Conservation (phyloP, 306 rosid species). For the Cucumis hystrix region DNA sequence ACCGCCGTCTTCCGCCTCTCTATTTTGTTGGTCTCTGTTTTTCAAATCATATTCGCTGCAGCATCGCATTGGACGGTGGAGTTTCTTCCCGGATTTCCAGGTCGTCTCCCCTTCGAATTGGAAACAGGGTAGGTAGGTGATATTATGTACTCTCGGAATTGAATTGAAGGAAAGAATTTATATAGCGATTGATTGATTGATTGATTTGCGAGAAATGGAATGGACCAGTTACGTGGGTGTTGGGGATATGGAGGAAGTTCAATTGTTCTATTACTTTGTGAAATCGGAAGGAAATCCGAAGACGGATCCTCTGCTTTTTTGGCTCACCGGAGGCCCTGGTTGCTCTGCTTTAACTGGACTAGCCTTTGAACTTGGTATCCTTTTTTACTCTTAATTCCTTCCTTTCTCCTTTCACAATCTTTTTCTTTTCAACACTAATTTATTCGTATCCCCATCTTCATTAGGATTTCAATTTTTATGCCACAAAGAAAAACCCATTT, state of each 20-base stretch:
- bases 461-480: too few relatives aligned
- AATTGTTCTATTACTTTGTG: conserved; percentile 47
- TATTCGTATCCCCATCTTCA: too few relatives aligned
- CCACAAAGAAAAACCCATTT: too few relatives aligned
- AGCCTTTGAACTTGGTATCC: conserved; percentile 38
- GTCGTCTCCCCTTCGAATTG: conserved; percentile 57
- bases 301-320: conserved; percentile 51
- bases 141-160: not conserved
- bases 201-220: not conserved
- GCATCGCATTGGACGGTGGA: conserved; percentile 12
- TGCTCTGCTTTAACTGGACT: conserved; percentile 44
- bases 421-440: too few relatives aligned
- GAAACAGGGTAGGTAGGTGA: conserved; percentile 42
- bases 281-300: conserved; percentile 44
- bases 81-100: conserved; percentile 55
- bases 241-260: conserved; percentile 40
- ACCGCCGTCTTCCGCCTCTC: not conserved
- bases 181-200: not conserved
- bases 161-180: not conserved
- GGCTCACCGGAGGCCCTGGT: conserved; percentile 74
- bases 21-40: not conserved
- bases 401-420: too few relatives aligned
- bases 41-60: not conserved
- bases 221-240: conserved; percentile 51
- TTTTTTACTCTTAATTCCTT: too few relatives aligned